A percentile compares a stretch with the other conserved stretches of the same genome.
These are phyloP conservation scores for Alnus glutinosa DNA, from an alignment of 306 rosid species.

Conservation along the genomic window DNA sequence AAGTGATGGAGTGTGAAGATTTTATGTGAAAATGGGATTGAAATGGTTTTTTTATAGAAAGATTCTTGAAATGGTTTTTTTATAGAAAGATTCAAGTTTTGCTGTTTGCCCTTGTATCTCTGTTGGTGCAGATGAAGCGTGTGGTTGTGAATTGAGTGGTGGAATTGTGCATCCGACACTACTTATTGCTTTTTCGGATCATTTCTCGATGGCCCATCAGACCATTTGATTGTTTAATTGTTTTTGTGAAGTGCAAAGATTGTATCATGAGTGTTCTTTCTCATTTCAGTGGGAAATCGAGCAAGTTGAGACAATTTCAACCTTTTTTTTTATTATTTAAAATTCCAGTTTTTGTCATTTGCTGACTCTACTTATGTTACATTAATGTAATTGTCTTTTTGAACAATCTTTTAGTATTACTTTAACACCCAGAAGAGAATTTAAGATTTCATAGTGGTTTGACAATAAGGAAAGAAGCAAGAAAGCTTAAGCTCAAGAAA, in stretches of 20 bases:
- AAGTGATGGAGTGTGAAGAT: constrained; percentile 25
- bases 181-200: constrained; percentile 11
- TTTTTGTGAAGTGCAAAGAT: constrained; percentile 14
- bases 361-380: neutral
- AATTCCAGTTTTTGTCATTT: neutral
- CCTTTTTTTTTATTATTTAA: neutral
- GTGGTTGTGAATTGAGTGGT: neutral
- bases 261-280: too few species aligned
- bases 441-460: too few species aligned
- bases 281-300: neutral
- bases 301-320: neutral
- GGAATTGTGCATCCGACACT: constrained; percentile 32
- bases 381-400: neutral
- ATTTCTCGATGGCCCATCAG: constrained; percentile 18
- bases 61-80: too few species aligned
- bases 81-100: neutral
- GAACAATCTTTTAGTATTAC: too few species aligned
- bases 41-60: constrained; percentile 2
- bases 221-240: constrained; percentile 19
- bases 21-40: constrained; percentile 19
- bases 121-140: neutral
- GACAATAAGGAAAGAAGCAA: too few species aligned
- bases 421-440: too few species aligned
- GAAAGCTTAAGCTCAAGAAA: too few species aligned
- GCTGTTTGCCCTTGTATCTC: neutral